Evolutionary conservation across 768 basidiomycete genomes (phyloP), one percentile per base, ranked within the genome.

Genomic region (Phaeolepiota aurea): DNA sequence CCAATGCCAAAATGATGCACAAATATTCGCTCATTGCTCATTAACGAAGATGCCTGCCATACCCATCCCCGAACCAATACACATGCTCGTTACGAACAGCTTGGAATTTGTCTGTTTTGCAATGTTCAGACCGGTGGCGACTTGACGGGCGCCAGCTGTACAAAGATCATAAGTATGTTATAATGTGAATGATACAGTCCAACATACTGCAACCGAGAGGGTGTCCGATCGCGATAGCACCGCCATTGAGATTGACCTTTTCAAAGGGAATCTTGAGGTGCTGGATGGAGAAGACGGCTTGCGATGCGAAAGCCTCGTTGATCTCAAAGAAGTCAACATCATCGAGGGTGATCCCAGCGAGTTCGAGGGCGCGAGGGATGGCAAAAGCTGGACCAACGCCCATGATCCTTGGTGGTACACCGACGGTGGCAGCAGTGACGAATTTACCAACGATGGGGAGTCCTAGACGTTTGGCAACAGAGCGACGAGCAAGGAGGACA

Each of bases 291-390:
- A 82, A 88, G 32, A 92, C 65, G 2, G 87, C 88, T 58, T 87
- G 84, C 20, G 74, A 78, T 20, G 90, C 88, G 55, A 91, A 92
- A 20, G 90, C 89, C 61, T 91, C 89, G 57, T 92, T 92, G 61
- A 90, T 89, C 64, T 92, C 87, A 63, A 68, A 94, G 55, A 93
- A 87, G 63, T 94, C 90, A 49, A 94, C 66, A 51, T 93, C 91
- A 34, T 74, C 63, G 44, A 69, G 65, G 32, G 63, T 57, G 36
- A 93, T 67, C 12, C 87, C 85, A 1, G 75, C 68, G 52, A 76
- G 72, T 50, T 74, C 68, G 42, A 92, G 77, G 2, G 70, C 71
- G 46, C 76, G 74, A 32, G 90, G 89, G 48, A 92, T 88, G 34
- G 90, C 92, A 58, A 74, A 85, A 23, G 87, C 87, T 2, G 91